These are phyloP conservation scores for Diaporthe capsici DNA, from an alignment of 2,329 filamentous ascomycete species.

Conservation along the genomic window DNA sequence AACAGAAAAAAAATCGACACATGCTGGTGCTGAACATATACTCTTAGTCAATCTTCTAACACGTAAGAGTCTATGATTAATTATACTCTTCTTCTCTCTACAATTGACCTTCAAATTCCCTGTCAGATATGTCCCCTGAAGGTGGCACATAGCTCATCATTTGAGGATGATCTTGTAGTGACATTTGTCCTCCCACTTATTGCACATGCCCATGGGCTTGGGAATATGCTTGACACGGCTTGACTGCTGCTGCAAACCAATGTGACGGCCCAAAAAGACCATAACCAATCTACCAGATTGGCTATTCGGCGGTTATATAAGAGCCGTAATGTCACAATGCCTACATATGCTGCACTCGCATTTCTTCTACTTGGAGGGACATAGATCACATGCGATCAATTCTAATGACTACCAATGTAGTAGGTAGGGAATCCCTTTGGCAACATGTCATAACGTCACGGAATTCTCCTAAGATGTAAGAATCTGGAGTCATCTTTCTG, in stretches of 20 bases:
- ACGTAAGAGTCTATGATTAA: too few relatives aligned
- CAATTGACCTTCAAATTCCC: neutral
- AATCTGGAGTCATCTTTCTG: neutral
- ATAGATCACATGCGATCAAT: neutral
- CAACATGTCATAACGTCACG: neutral
- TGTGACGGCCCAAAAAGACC: too few relatives aligned
- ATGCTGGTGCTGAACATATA: neutral
- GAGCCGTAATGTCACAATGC: too few relatives aligned
- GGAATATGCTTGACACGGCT: too few relatives aligned
- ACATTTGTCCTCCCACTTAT: neutral
- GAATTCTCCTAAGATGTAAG: neutral
- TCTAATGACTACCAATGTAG: too few relatives aligned
- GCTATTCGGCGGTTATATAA: too few relatives aligned
- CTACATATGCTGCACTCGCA: too few relatives aligned
- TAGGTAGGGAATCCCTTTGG: neutral
- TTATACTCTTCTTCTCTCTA: neutral
- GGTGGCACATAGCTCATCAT: too few relatives aligned
- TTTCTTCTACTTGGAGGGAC: neutral
- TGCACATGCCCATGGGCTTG: too few relatives aligned
- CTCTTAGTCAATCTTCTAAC: neutral
- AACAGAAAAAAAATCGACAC: neutral
- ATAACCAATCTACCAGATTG: too few relatives aligned
- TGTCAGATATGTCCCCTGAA: neutral
- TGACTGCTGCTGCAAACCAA: too few relatives aligned
- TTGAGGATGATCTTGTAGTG: too few relatives aligned